Base-by-base conservation (phyloP, 2,329 filamentous ascomycete genomes). In the Lithohypha guttulata region DNA sequence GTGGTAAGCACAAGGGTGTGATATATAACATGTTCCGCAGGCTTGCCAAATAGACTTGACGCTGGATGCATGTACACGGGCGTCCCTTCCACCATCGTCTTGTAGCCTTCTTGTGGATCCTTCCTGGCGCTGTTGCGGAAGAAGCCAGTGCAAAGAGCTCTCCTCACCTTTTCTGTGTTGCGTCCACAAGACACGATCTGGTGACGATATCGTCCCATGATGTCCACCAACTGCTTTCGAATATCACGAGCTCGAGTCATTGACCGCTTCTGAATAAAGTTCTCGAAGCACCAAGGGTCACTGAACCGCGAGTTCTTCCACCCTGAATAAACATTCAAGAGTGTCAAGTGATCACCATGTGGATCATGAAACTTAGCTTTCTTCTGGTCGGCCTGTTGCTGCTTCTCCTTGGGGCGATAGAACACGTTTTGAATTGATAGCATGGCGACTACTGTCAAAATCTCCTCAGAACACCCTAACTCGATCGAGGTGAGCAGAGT, bases 301-400 rank as follows among this genome's bases (percentile, higher is more conserved):
- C 78, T 82, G 62, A 76, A 93, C 5, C 80, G 79, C 46, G 77
- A 81, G 30, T 79, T 72, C 59, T 94, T 94, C 91, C 91, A 98
- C n/a, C 75, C 79, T 55, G 95, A 94, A 66, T 93, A 98, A 1
- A 98, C 87, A 52, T 98, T 98, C 29, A 98, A 75, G 0, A 96
- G 70, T 0, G 91, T 98, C 9, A 98, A 70, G 55, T 98, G 91
- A 56, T 98, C 91, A 37, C 91, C 91, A 41, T 85, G 78, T 0
- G 89, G 83, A 54, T 98, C 91, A 63, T 95, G 85, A 64, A 98
- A 98, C 59, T 95, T 95, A 49, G 86, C 73, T 62, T 95, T 95
- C 68, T 96, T 96, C 61, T 95, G 84, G 56, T 98, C 91, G 2
- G 93, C 91, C 59, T 94, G 85, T 33, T 83, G 73, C 56, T 96